Evolutionary conservation across 768 basidiomycete genomes (phyloP).

Genomic region (Termitomyces sp.): DNA sequence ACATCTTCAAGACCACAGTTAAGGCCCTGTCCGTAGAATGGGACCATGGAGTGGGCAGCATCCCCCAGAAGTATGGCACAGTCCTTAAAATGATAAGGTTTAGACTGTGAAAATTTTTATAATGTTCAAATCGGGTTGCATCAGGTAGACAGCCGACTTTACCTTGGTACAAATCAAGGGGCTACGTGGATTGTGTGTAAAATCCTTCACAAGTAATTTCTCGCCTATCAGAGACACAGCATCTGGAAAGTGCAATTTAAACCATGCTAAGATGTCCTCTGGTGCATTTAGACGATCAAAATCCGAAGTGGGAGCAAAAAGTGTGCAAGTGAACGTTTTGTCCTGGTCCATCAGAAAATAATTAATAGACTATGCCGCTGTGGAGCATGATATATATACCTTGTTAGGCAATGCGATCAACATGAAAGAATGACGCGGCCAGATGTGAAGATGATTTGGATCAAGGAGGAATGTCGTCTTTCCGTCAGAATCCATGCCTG

Average conservation of each 20-base stretch:
- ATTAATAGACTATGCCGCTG: constrained; percentile 14
- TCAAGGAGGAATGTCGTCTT: constrained; percentile 76
- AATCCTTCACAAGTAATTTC: constrained; percentile 68
- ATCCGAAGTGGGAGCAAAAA: constrained; percentile 82
- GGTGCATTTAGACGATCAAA: constrained; percentile 61
- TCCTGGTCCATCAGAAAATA: constrained; percentile 55
- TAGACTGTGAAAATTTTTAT: constrained; percentile 45
- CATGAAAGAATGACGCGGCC: constrained; percentile 99
- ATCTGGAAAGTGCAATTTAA: constrained; percentile 80
- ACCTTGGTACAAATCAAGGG: constrained; percentile 93
- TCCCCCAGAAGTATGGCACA: constrained; percentile 87
- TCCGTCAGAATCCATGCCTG: constrained; percentile 57
- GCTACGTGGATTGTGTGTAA: constrained; percentile 80
- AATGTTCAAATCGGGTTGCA: constrained; percentile 18
- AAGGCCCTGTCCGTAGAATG: constrained; percentile 94
- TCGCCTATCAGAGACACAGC: constrained; percentile 84
- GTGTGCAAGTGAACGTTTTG: constrained; percentile 93
- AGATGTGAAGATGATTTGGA: constrained; percentile 96
- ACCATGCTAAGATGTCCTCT: constrained; percentile 64
- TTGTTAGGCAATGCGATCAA: constrained; percentile 97
- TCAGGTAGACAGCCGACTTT: constrained; percentile 23
- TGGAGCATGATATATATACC: constrained; percentile 41
- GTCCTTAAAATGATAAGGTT: constrained; percentile 88
- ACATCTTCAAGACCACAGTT: constrained; percentile 99
- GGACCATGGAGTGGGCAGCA: constrained; percentile 98